Base-by-base conservation (phyloP, 2,329 filamentous ascomycete genomes). In the Arthrobotrys musiformis region DNA sequence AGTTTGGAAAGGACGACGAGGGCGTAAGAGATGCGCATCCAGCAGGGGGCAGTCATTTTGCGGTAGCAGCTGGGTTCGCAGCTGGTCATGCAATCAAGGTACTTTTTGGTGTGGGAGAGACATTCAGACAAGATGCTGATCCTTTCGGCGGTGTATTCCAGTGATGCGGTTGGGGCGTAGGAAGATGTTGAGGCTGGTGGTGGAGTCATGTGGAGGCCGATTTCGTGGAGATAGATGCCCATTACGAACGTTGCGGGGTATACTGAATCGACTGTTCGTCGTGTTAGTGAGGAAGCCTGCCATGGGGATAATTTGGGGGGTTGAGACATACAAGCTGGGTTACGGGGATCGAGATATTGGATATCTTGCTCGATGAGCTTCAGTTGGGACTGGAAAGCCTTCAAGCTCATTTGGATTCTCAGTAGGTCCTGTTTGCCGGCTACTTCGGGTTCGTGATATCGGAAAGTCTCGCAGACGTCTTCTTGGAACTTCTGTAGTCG, bases 381-480 rank as follows among this genome's bases (percentile, higher is more conserved):
- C 2, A 82, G 76, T 19, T 80, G 79, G 19, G 79, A 73, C 22
- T 80, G 66, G 58, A 82, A 82, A 0, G 78, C 64, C 26, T 80
- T 79, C 8, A 79, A 63, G 7, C 81, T 73, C 24, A 82, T 78
- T 37, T 81, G 79, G 2, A 82, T 80, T 7, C 79, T 72, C 4
- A 79, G 28, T 0, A 79, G 8, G 40, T 82, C 80, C 5, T 81
- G 56, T 5, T 79, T 78, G 8, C 78, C 70, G 19, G 78, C 56
- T 17, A 78, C 42, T 11, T 64, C 54, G n/a, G 61, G 61, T 17
- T 70, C 70, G 42, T 79, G 72, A 24, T 82, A 82, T 56, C 81
- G 78, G 56, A 82, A 82, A 1, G 80, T 77, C 26, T 79, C 58
- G 63, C 79, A 80, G 9, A 81, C 76, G 24, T 82, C 80, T 58